These are phyloP conservation scores for Lyophyllum semitale DNA, from an alignment of 768 basidiomycete genomes.

Conservation along the genomic window DNA sequence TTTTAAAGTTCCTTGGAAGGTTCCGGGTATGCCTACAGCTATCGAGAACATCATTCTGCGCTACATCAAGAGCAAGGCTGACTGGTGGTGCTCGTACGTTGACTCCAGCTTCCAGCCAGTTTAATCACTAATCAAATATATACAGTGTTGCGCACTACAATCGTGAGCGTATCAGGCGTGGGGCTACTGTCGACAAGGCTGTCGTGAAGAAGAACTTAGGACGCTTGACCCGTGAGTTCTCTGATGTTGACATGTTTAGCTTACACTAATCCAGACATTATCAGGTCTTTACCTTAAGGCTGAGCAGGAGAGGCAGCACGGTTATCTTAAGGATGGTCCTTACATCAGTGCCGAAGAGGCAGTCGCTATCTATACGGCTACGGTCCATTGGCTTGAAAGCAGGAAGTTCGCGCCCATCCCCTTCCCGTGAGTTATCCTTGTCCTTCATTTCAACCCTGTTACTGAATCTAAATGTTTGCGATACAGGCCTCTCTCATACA, in stretches of 20 bases:
- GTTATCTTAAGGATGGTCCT: constrained; percentile 98
- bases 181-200: constrained; percentile 97
- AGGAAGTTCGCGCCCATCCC: constrained; percentile 98
- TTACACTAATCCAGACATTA: constrained; percentile 10
- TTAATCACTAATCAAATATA: constrained; percentile 6
- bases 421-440: constrained; percentile 70
- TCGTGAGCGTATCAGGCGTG: constrained; percentile 94
- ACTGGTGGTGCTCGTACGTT: constrained; percentile 94
- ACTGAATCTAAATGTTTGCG: neutral
- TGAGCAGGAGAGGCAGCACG: constrained; percentile 98
- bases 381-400: constrained; percentile 98
- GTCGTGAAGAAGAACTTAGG: constrained; percentile 99
- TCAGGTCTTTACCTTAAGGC: constrained; percentile 92
- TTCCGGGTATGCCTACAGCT: constrained; percentile 98
- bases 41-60: constrained; percentile 99
- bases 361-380: constrained; percentile 97
- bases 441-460: neutral
- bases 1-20: constrained; percentile 96
- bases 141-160: constrained; percentile 93
- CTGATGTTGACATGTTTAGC: neutral
- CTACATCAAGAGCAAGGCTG: constrained; percentile 99
- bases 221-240: constrained; percentile 81
- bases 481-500: constrained; percentile 88
- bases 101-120: neutral
- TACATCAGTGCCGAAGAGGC: constrained; percentile 99